Base-by-base conservation (phyloP, 371 early-diverging fungal genomes). In the Circinella minor region DNA sequence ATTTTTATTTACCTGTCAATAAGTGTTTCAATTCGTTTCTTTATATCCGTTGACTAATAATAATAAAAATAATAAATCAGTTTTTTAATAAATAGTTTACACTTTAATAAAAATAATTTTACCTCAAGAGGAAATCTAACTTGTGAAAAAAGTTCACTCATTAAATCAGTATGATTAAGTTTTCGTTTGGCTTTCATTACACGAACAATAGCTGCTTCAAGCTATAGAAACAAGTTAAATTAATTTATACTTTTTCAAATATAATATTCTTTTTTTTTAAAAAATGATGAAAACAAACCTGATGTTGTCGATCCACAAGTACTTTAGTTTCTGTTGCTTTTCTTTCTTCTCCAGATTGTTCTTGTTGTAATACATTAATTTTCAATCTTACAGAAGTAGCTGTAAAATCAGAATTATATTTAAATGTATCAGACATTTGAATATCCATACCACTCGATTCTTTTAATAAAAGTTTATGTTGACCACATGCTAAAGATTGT, bases 191-290 rank as follows among this genome's bases (percentile, higher is more conserved):
- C 86, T 80, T 99, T 99, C 95, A 98, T 92, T 61, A 98, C 90
- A 48, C 98, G 87, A 7, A 97, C 98, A 76, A 98, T 90, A 0
- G 96, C 96, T 4, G 99, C 99, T 72, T 99, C 98, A 11, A 96
- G 85, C 77, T 79, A 54, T 55, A 65, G 9, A 36, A 43, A 43
- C 11, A 43, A 43, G 27, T 27, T 1, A 57, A 9, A 46, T 17
- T 10, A 1, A 47, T 11, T 47, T 47, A 47, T 47, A 11, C 11
- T 11, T 17, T n/a, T 5, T 20, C 36, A 13, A 14, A 48, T 3
- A 4, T 46, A 43, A 36, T 38, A 3, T 11, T 54, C 17, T 13
- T 13, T 36, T 39, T 10, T 54, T n/a, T n/a, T n/a, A n/a, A n/a
- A n/a, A n/a, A n/a, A n/a, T n/a, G n/a, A n/a, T n/a, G n/a, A n/a